Evolutionary conservation across 495 filamentous ascomycete species (phyloP).

Genomic region (Penicillium ucsense): DNA sequence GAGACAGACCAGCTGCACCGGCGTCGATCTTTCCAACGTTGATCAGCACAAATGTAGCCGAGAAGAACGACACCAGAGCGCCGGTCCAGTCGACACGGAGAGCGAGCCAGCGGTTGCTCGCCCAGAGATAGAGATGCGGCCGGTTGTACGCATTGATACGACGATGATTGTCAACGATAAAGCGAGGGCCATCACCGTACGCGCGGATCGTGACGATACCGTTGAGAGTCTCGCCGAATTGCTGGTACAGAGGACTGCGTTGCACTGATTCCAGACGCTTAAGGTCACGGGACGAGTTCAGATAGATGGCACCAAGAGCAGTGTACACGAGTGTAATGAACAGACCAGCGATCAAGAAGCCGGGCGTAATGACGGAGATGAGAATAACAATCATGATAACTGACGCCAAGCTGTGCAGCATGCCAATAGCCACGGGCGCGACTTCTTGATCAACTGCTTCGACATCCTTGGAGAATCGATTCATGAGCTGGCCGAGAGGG

Average conservation of each 20-base stretch:
- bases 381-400: slow-evolving; percentile 83
- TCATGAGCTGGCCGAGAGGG: slow-evolving; percentile 94
- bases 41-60: slow-evolving; percentile 80
- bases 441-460: slow-evolving; percentile 95
- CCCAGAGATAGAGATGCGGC: slow-evolving; percentile 95
- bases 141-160: slow-evolving; percentile 85
- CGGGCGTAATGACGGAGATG: slow-evolving; percentile 88
- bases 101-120: slow-evolving; percentile 93
- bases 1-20: slow-evolving; percentile 85
- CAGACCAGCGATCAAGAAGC: slow-evolving; percentile 77
- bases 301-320: slow-evolving; percentile 76
- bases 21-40: slow-evolving; percentile 82
- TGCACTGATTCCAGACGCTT: slow-evolving; percentile 94
- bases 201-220: slow-evolving; percentile 97
- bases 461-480: slow-evolving; percentile 95
- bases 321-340: slow-evolving; percentile 81
- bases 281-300: slow-evolving; percentile 83
- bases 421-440: slow-evolving; percentile 75
- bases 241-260: slow-evolving; percentile 91
- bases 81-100: slow-evolving; percentile 86
- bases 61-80: slow-evolving; percentile 87
- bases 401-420: slow-evolving; percentile 56
- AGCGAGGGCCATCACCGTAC: slow-evolving; percentile 88
- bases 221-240: slow-evolving; percentile 92
- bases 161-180: slow-evolving; percentile 84